Percentiles rank a stretch among this genome's conserved stretches.
These are phyloP conservation scores for Aspergillus neoniger DNA, from an alignment of 2,329 filamentous ascomycete species.

Conservation along the genomic window DNA sequence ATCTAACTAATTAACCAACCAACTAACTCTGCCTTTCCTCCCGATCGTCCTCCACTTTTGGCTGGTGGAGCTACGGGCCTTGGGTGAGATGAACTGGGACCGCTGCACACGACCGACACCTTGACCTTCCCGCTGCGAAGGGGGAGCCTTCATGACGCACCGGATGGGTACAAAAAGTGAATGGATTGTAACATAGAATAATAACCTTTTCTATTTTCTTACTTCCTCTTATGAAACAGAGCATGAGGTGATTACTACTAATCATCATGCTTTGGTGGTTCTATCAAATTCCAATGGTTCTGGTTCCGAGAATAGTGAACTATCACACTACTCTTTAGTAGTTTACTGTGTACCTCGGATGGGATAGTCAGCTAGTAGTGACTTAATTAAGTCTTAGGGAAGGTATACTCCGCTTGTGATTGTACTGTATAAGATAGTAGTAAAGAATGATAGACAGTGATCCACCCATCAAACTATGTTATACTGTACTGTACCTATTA, in stretches of 20 bases:
- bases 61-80: constrained; percentile 1
- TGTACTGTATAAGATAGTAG: neutral
- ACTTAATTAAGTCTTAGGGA: neutral
- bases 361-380: too few relatives aligned
- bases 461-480: too few relatives aligned
- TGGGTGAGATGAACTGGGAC: constrained; percentile 3
- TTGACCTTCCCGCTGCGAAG: neutral
- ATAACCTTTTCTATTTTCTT: neutral
- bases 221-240: neutral
- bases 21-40: constrained; percentile 4
- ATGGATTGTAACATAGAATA: neutral
- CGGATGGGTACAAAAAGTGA: neutral
- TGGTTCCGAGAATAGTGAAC: neutral
- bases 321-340: too few relatives aligned
- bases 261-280: neutral
- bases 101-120: neutral
- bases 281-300: neutral
- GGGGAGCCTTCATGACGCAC: neutral
- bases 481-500: neutral
- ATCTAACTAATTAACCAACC: neutral
- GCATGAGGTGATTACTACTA: neutral
- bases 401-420: neutral
- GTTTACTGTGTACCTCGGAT: too few relatives aligned
- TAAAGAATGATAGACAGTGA: neutral
- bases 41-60: constrained; percentile 15